Base-by-base conservation (phyloP, 1,139 yeast species). In the Casaregolazyma lundiana region DNA sequence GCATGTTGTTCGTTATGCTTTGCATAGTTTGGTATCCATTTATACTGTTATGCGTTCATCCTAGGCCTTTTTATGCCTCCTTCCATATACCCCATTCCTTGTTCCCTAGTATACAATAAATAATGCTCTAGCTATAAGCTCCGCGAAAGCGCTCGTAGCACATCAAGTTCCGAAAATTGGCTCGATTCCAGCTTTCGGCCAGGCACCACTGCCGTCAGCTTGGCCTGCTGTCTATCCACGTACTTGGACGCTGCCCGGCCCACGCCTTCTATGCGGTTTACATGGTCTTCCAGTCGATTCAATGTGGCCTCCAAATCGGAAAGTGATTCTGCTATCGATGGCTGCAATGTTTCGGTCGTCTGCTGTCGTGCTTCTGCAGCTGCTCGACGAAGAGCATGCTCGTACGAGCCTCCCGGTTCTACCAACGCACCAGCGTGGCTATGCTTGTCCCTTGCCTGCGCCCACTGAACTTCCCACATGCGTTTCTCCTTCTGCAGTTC, bases 401-500 rank as follows among this genome's bases (percentile, higher is more conserved):
- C 43, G 3, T 30, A 7, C n/a, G 21, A 8, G 9, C 32, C 17
- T 24, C 32, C 16, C 6, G 26, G 17, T 13, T 40, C 37, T 3
- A 32, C 15, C 15, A n/a, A 26, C 32, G 15, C 4, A 11, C 13
- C 13, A 7, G 32, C 15, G 11, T 15, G 15, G 6, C 32, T 13
- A 26, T 26, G 32, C 32, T 26, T 26, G 4, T 26, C 32, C 11
- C 13, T 26, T 2, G 32, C 32, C 2, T 18, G 26, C 22, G 22
- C 19, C 43, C 58, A 43, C 37, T 55, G 56, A 4, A 50, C 62
- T 37, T 65, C 64, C 85, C 87, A 81, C 41, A 70, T 70, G 7
- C 59, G 63, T 47, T 73, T 74, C 46, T 81, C 84, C 22, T 63
- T 59, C 41, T 68, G 64, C 44, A 84, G 60, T 9, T 66, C 67